Conservation (phyloP, 805 yeast species). For the Monosporozyma unispora region DNA sequence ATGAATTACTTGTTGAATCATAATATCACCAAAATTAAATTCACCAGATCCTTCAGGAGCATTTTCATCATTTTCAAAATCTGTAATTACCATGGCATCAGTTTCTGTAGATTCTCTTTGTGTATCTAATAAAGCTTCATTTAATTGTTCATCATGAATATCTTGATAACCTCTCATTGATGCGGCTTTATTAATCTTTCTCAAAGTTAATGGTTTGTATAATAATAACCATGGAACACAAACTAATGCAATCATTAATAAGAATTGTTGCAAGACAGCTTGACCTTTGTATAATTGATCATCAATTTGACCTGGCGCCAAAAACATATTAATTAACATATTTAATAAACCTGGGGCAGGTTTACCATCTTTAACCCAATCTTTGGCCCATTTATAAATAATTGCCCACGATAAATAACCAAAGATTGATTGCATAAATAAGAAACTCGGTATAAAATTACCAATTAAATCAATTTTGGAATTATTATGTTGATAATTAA, state of each 20-base stretch:
- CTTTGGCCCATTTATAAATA: constrained; percentile 87
- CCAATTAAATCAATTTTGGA: constrained; percentile 78
- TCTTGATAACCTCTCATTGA: constrained; percentile 34
- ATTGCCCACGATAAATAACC: constrained; percentile 84
- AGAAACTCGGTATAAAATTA: constrained; percentile 85
- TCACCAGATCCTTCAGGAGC: constrained; percentile 30
- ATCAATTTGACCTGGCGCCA: constrained; percentile 82
- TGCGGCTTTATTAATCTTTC: constrained; percentile 41
- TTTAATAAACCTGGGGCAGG: constrained; percentile 91
- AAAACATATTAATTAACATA: constrained; percentile 92
- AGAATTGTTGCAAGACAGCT: constrained; percentile 57
- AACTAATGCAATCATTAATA: constrained; percentile 66
- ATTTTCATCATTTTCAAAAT: constrained; percentile 33
- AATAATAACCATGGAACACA: constrained; percentile 91
- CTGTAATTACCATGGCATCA: constrained; percentile 38
- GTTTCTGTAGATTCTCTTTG: constrained; percentile 4
- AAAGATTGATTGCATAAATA: constrained; percentile 93
- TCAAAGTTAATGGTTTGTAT: constrained; percentile 69
- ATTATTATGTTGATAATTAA: constrained; percentile 62
- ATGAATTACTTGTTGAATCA: constrained; percentile 95
- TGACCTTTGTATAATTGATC: constrained; percentile 79
- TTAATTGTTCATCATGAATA: constrained; percentile 26
- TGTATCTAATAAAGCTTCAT: constrained; percentile 23
- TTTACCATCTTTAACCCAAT: constrained; percentile 70
- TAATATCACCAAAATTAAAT: constrained; percentile 80